Conservation (phyloP, 2,329 filamentous ascomycete species). For the Lasiodiplodia hormozganensis region DNA sequence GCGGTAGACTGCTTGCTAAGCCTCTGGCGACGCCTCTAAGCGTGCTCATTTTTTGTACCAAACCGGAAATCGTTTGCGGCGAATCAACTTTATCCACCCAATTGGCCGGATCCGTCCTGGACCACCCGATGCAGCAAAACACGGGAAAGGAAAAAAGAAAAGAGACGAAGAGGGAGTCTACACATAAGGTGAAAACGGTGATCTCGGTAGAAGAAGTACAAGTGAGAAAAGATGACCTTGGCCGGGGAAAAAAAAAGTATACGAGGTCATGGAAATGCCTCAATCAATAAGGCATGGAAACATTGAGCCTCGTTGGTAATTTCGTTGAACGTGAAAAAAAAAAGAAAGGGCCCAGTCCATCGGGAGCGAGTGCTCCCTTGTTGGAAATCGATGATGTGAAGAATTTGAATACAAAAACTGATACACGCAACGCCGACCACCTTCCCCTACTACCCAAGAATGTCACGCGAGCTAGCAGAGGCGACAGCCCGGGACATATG, state of each 20-base stretch:
- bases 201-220: neutral
- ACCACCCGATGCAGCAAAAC: neutral
- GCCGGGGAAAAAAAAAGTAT: neutral
- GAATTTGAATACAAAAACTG: constrained; percentile 9
- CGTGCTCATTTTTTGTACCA: neutral
- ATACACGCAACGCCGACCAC: constrained; percentile 20
- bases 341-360: neutral
- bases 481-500: neutral
- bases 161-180: neutral
- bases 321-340: constrained; percentile 18
- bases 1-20: neutral
- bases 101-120: neutral
- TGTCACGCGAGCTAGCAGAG: neutral
- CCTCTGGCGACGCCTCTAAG: too few relatives aligned
- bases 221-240: neutral
- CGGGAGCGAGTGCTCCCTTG: neutral
- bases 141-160: neutral
- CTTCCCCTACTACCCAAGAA: neutral
- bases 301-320: constrained; percentile 19
- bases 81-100: constrained; percentile 2
- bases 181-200: neutral
- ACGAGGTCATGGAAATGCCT: constrained; percentile 18
- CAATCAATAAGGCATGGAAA: constrained; percentile 22
- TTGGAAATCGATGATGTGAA: neutral
- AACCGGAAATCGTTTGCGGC: neutral